Conservation (phyloP, 441 rosid genomes). For the Gossypium davidsonii region DNA sequence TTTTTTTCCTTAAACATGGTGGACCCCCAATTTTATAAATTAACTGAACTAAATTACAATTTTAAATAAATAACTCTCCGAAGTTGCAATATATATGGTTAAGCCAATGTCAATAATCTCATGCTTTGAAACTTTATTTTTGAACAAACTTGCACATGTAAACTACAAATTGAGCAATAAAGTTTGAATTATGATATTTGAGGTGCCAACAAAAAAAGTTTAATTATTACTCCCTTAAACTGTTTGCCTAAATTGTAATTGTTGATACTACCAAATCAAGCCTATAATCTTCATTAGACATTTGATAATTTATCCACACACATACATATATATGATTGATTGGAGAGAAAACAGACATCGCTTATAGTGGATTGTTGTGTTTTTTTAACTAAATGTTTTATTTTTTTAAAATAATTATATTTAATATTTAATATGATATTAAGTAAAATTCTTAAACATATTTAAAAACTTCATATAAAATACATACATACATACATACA, state of each 20-base stretch:
- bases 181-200: too few relatives aligned
- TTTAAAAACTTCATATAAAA: too few relatives aligned
- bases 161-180: neutral
- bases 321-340: too few relatives aligned
- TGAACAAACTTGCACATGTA: neutral
- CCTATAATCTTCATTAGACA: neutral
- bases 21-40: neutral
- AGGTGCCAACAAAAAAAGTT: too few relatives aligned
- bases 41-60: neutral
- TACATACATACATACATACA: too few relatives aligned
- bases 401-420: neutral
- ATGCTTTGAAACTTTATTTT: neutral
- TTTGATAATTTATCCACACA: neutral
- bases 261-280: neutral
- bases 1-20: neutral
- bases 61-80: neutral
- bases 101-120: neutral
- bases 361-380: too few relatives aligned
- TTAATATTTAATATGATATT: neutral
- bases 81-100: neutral
- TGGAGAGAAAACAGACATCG: too few relatives aligned
- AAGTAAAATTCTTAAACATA: too few relatives aligned
- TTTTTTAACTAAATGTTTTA: too few relatives aligned
- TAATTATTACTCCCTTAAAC: too few relatives aligned
- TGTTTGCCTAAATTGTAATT: neutral